Conservation (phyloP, 306 rosid species). For the Vigna unguiculata region DNA sequence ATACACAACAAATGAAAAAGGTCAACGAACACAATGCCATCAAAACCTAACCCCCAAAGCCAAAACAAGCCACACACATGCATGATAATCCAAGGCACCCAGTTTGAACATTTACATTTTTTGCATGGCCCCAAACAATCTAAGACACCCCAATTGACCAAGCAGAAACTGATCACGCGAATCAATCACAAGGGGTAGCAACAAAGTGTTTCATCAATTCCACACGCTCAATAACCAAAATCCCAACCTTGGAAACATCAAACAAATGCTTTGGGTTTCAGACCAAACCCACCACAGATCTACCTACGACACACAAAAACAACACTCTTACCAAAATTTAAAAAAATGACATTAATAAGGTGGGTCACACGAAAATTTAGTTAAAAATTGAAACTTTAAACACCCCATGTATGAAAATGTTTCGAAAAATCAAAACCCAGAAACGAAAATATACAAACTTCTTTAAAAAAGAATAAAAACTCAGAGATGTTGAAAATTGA, state of each 20-base stretch:
- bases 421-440: not conserved
- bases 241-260: slow-evolving; percentile 34
- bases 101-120: not conserved
- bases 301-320: slow-evolving; percentile 25
- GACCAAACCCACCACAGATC: slow-evolving; percentile 47
- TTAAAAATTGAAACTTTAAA: slow-evolving; percentile 32
- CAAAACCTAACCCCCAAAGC: slow-evolving; percentile 10
- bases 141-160: slow-evolving; percentile 4
- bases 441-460: not conserved
- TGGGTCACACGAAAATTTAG: not conserved
- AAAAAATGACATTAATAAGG: not conserved
- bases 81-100: slow-evolving; percentile 3
- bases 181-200: slow-evolving; percentile 25
- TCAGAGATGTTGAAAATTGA: not conserved
- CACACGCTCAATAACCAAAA: slow-evolving; percentile 21
- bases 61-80: slow-evolving; percentile 29
- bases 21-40: slow-evolving; percentile 25
- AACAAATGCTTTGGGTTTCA: slow-evolving; percentile 24
- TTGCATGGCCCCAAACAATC: slow-evolving; percentile 3
- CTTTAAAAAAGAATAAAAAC: not conserved
- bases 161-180: slow-evolving; percentile 14
- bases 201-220: slow-evolving; percentile 37
- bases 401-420: not conserved
- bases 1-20: not conserved
- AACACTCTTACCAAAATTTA: not conserved